phyloP scores from a whole-genome alignment of 768 basidiomycete species.

The Pleurotus tuoliensis region DNA sequence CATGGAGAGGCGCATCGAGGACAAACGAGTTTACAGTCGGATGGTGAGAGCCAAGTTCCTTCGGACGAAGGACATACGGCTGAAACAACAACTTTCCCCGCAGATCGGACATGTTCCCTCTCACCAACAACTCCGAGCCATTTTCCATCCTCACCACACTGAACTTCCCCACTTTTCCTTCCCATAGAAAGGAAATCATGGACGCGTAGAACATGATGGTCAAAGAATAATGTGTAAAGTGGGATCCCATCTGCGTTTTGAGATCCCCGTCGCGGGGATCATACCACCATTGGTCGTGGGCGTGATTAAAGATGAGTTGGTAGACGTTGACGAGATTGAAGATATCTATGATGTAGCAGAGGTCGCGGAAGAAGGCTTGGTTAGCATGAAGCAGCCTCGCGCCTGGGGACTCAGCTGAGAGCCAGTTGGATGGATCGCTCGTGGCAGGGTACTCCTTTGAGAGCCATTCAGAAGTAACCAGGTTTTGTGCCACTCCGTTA shows the following conservation, averaged over 20 bases:
- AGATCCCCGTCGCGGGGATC: not conserved
- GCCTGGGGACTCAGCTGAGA: not conserved
- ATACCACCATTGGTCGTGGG: not conserved
- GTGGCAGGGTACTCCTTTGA: not conserved
- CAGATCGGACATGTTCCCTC: not conserved
- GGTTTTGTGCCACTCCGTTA: not conserved
- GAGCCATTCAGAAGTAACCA: conserved; percentile 2
- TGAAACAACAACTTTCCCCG: not conserved
- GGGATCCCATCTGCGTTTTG: not conserved
- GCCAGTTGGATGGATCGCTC: not conserved
- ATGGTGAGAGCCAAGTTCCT: not conserved
- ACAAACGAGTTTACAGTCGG: conserved; percentile 4
- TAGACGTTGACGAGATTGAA: not conserved
- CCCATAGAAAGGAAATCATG: not conserved
- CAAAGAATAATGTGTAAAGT: not conserved
- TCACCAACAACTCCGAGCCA: not conserved
- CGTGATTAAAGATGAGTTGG: not conserved
- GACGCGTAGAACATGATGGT: conserved; percentile 3
- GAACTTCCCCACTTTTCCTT: not conserved
- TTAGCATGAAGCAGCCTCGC: not conserved
- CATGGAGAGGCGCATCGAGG: not conserved
- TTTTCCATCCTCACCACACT: not conserved
- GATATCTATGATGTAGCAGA: not conserved
- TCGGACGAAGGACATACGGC: conserved; percentile 2
- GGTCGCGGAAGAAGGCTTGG: conserved; percentile 4